phyloP scores from a whole-genome alignment of 345 rosid species.

The Rhodamnia rubescens region DNA sequence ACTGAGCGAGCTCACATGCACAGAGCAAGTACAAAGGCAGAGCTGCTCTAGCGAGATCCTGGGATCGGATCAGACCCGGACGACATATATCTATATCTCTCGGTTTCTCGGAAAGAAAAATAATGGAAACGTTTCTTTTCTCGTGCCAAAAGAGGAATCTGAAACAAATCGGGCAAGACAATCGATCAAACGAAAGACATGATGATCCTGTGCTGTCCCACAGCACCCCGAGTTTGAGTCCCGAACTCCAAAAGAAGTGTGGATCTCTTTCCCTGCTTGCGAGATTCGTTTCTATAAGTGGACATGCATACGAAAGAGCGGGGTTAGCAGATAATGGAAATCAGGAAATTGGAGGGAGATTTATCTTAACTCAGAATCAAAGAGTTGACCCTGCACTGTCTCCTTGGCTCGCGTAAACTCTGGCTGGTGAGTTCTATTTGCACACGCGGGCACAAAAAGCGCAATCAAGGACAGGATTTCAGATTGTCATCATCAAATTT shows the following conservation, averaged over 20 bases:
- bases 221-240: neutral
- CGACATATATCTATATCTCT: neutral
- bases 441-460: no score
- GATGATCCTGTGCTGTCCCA: neutral
- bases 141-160: neutral
- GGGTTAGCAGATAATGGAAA: neutral
- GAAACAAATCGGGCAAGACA: neutral
- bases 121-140: no score
- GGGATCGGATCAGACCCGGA: neutral
- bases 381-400: neutral
- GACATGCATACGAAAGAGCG: neutral
- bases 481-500: no score
- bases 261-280: neutral
- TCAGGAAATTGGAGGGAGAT: neutral
- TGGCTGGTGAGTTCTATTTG: no score
- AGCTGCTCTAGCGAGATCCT: slow-evolving; percentile 4
- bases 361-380: neutral
- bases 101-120: neutral
- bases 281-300: neutral
- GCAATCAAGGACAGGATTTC: no score
- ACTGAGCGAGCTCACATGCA: neutral
- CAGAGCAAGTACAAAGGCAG: neutral
- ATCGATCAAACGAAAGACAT: neutral
- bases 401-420: no score
- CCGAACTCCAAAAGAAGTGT: neutral